These are phyloP conservation scores for Kernera saxatilis DNA, from an alignment of 345 rosid species.

Conservation along the genomic window DNA sequence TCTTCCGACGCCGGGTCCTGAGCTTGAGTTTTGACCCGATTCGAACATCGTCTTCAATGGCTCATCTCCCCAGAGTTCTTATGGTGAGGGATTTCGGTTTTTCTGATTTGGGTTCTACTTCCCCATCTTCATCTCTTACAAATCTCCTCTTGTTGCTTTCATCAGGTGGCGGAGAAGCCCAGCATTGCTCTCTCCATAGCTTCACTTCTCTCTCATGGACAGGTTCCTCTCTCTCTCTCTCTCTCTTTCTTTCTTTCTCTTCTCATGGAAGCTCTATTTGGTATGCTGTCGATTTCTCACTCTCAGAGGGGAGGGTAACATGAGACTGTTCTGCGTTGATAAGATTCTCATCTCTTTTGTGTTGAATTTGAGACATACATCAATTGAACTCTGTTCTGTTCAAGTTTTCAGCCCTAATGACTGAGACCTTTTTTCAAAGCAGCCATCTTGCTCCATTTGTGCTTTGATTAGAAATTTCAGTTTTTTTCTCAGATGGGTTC, in stretches of 20 bases:
- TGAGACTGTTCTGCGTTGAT: background rate
- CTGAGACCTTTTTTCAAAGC: background rate
- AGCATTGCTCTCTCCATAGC: slow-evolving; percentile 92
- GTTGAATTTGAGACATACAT: too few species aligned
- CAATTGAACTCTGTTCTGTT: too few species aligned
- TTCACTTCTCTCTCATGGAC: slow-evolving; percentile 67
- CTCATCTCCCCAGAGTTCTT: slow-evolving; percentile 39
- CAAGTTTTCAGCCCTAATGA: background rate
- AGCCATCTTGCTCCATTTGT: background rate
- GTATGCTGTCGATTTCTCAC: too few species aligned
- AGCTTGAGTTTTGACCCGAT: slow-evolving; percentile 12
- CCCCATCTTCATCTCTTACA: background rate
- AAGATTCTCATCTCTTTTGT: background rate
- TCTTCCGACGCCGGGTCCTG: background rate
- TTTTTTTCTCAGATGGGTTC: background rate
- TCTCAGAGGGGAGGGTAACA: too few species aligned
- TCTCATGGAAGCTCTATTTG: too few species aligned
- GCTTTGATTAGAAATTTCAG: background rate
- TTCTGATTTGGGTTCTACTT: background rate
- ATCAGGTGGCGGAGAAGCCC: slow-evolving; percentile 95
- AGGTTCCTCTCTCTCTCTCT: slow-evolving; percentile 33
- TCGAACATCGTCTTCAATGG: slow-evolving; percentile 22
- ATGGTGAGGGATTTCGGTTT: slow-evolving; percentile 27
- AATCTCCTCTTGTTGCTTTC: background rate
- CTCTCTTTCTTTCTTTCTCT: background rate